Evolutionary conservation across 2,329 filamentous ascomycete species (phyloP).

Genomic region (Cladosporium sp.): DNA sequence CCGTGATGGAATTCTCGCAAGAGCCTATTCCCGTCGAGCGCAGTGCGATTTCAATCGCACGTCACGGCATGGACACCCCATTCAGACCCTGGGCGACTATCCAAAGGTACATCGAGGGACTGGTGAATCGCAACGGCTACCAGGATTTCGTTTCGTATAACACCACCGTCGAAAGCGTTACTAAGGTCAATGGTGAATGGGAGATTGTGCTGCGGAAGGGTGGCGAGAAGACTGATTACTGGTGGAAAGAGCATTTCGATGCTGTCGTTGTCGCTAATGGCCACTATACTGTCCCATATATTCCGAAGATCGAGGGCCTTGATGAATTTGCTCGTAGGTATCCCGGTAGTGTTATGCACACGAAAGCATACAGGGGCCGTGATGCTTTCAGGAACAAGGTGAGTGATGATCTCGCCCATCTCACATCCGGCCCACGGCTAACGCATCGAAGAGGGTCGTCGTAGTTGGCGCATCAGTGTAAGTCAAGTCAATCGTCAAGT

Average conservation of each 20-base stretch:
- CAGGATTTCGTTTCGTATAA: constrained; percentile 50
- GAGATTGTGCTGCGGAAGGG: not conserved
- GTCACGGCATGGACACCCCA: constrained; percentile 56
- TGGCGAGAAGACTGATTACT: not conserved
- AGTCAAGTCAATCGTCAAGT: too few relatives aligned
- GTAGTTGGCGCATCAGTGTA: not conserved
- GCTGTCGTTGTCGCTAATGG: not conserved
- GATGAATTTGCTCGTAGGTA: not conserved
- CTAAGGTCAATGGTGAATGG: not conserved
- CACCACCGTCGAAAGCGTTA: not conserved
- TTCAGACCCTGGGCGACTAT: constrained; percentile 61
- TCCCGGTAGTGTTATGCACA: not conserved
- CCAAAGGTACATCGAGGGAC: constrained; percentile 48
- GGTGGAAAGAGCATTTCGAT: not conserved
- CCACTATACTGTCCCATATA: not conserved
- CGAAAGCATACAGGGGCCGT: constrained; percentile 43
- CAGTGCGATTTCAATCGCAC: constrained; percentile 38
- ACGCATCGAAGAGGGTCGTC: not conserved
- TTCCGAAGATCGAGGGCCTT: not conserved
- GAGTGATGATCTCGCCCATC: too few relatives aligned
- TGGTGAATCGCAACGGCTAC: constrained; percentile 53
- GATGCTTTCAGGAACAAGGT: constrained; percentile 43
- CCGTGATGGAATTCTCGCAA: constrained; percentile 58
- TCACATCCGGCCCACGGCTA: too few relatives aligned
- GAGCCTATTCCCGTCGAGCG: constrained; percentile 49